A percentile compares a stretch with the other conserved stretches of the same genome.
phyloP scores from a whole-genome alignment of 2,329 filamentous ascomycete species.

The Diaporthe velutina region DNA sequence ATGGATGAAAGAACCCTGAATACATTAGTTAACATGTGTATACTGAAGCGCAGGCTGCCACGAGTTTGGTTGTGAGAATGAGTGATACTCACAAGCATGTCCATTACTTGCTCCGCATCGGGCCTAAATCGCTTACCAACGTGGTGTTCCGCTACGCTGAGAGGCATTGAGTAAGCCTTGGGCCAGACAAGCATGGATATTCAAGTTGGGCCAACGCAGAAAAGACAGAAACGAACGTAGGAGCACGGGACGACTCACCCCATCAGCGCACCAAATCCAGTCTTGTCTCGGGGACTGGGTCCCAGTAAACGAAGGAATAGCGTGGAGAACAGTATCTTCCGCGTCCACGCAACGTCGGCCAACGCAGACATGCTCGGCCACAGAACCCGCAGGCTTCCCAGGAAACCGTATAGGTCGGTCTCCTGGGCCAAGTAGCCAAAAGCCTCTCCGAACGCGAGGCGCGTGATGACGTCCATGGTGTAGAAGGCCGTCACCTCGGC shows the following conservation, averaged over 20 bases:
- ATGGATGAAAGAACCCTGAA: constrained; percentile 58
- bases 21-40: background rate
- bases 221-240: constrained; percentile 45
- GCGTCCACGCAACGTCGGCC: constrained; percentile 53
- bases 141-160: constrained; percentile 51
- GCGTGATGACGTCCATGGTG: constrained; percentile 62
- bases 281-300: constrained; percentile 45
- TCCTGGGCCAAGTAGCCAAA: constrained; percentile 57
- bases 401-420: constrained; percentile 56
- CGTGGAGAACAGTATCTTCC: constrained; percentile 41
- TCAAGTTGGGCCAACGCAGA: background rate
- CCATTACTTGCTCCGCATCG: constrained; percentile 56
- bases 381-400: constrained; percentile 52
- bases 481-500: constrained; percentile 58
- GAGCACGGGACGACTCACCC: constrained; percentile 31
- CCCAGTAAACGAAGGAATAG: constrained; percentile 52
- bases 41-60: too few relatives aligned
- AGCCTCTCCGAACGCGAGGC: constrained; percentile 56
- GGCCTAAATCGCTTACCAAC: constrained; percentile 55
- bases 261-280: constrained; percentile 46
- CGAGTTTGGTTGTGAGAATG: constrained; percentile 58
- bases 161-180: constrained; percentile 45
- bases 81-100: constrained; percentile 57
- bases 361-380: constrained; percentile 56
- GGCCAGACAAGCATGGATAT: background rate